Evolutionary conservation across 176 grass and related monocot species (phyloP).

Genomic region (Musa schizocarpa): DNA sequence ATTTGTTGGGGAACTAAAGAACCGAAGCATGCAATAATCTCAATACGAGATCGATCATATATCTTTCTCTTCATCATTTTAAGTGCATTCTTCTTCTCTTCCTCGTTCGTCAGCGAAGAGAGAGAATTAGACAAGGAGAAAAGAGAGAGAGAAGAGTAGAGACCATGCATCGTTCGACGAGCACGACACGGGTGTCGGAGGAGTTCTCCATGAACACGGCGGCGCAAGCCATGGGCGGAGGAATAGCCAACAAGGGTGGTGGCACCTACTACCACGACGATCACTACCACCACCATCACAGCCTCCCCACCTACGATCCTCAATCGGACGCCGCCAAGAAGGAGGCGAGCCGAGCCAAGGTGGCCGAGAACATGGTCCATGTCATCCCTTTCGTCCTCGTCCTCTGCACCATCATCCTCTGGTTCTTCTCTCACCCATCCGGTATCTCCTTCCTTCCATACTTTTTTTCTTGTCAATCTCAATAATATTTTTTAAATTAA

Average conservation of each 20-base stretch:
- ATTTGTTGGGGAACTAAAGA: too few species aligned
- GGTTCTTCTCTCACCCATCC: slow-evolving; percentile 43
- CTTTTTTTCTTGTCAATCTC: not conserved
- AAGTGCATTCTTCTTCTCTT: too few species aligned
- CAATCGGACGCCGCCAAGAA: slow-evolving; percentile 60
- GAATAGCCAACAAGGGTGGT: not conserved
- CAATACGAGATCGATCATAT: too few species aligned
- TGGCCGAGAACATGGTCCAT: slow-evolving; percentile 56
- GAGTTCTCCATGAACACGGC: slow-evolving; percentile 4
- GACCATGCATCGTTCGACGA: not conserved
- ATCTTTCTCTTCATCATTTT: too few species aligned
- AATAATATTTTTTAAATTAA: too few species aligned
- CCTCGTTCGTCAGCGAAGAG: too few species aligned
- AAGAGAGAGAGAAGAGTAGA: not conserved
- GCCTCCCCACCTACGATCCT: slow-evolving; percentile 48
- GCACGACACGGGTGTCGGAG: not conserved
- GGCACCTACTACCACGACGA: slow-evolving; percentile 17
- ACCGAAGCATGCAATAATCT: too few species aligned
- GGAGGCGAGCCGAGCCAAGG: slow-evolving; percentile 35
- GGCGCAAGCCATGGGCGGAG: not conserved
- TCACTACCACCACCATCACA: too few species aligned
- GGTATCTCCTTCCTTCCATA: not conserved
- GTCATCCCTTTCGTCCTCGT: slow-evolving; percentile 54
- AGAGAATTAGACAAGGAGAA: too few species aligned
- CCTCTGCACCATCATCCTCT: slow-evolving; percentile 60